Evolutionary conservation across 768 basidiomycete species (phyloP).

Genomic region (Strobilomyces confusus): DNA sequence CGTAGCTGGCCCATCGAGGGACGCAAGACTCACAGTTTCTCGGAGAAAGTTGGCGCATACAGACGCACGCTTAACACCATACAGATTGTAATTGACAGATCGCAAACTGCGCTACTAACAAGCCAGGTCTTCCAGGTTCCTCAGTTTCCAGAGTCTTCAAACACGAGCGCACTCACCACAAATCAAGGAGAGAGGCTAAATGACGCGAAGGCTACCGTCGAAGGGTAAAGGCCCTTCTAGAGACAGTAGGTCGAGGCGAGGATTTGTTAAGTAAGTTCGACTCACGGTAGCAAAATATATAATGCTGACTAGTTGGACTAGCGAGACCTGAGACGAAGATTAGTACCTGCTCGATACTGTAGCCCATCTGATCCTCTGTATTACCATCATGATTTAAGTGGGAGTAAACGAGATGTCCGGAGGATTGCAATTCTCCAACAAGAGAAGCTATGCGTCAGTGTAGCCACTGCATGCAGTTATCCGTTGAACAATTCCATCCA

Average conservation of each 20-base stretch:
- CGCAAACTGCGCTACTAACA: slow-evolving; percentile 15
- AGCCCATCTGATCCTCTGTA: not conserved
- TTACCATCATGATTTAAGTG: not conserved
- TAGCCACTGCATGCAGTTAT: not conserved
- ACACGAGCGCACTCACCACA: not conserved
- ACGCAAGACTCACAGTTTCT: too few species aligned
- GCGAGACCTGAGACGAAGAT: not conserved
- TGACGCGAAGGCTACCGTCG: not conserved
- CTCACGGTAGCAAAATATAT: not conserved
- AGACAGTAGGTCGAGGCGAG: not conserved
- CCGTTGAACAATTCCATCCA: too few species aligned
- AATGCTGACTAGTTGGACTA: not conserved
- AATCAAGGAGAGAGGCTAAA: not conserved
- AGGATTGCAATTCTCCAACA: not conserved
- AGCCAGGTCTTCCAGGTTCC: slow-evolving; percentile 1
- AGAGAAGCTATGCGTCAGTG: not conserved
- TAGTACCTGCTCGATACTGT: not conserved
- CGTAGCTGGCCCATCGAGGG: too few species aligned
- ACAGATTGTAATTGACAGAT: slow-evolving; percentile 18
- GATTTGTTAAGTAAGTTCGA: not conserved
- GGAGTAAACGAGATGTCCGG: not conserved
- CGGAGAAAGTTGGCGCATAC: not conserved
- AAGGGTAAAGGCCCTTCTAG: not conserved
- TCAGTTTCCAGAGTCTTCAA: not conserved
- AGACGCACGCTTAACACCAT: slow-evolving; percentile 15